Base-by-base conservation (phyloP, 2,329 filamentous ascomycete species). In the Scedosporium apiospermum region DNA sequence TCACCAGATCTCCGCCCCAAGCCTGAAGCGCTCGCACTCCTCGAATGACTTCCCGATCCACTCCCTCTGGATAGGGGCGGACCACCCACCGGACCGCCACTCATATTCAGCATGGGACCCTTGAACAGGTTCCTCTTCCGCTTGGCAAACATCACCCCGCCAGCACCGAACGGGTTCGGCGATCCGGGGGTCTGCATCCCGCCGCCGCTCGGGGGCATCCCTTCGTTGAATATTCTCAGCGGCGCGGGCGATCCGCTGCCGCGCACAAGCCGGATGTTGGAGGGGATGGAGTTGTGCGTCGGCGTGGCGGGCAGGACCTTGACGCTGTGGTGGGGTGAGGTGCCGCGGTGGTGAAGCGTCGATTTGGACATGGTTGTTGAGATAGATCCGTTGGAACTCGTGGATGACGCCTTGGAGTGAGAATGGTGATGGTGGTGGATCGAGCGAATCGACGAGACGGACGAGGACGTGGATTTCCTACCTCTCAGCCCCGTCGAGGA, bases 271-370 rank as follows among this genome's bases (percentile, higher is more conserved):
- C 93, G 88, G 64, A 97, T 90, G 67, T 93, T 96, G 60, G 87
- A 90, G 0, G 93, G 93, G 69, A 98, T 96, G 1, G 84, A 78
- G 16, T 81, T 79, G 2, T 83, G 77, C 0, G 89, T 93, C 0
- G 93, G 93, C 0, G 93, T 96, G 0, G 91, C 90, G 1, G 95
- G 93, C 2, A 98, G 84, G n/a, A 98, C 89, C 76, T 98, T 98
- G 69, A 98, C 89, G 0, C 91, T 96, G 67, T 91, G 85, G 72
- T 97, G 92, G 1, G 95, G 93, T 3, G 88, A 93, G 26, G 90
- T 86, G 14, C 83, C 83, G 42, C 83, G 76, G 53, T 82, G 82
- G 59, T 53, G 49, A n/a, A 85, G 77, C 1, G 84, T 86, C 16
- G 84, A 88, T 69, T 87, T 88, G 42, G 88, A 88, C 18, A 87